phyloP scores from a whole-genome alignment of 2,329 filamentous ascomycete genomes.

The Cladosporium sp. region DNA sequence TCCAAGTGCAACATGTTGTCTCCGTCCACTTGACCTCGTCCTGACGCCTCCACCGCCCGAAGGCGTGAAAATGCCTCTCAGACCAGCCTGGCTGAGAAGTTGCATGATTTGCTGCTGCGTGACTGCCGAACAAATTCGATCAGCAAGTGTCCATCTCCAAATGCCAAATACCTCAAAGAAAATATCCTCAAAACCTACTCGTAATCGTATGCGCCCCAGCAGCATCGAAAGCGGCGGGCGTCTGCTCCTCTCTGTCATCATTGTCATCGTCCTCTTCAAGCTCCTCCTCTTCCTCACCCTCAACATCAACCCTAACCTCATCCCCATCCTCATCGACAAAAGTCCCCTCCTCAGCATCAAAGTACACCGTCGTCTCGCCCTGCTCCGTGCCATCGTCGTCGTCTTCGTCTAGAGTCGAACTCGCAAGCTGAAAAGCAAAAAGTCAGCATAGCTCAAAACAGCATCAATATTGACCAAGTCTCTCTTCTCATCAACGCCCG shows the following conservation, averaged over 20 bases:
- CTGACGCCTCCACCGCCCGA: conserved; percentile 18
- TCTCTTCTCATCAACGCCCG: too few species aligned
- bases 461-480: too few species aligned
- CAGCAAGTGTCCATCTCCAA: not conserved
- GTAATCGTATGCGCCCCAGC: conserved; percentile 1
- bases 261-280: conserved; percentile 23
- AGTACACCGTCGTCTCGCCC: conserved; percentile 35
- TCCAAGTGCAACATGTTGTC: conserved; percentile 22
- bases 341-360: conserved; percentile 36
- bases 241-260: conserved; percentile 23
- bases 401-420: conserved; percentile 34
- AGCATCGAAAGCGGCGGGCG: not conserved
- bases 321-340: conserved; percentile 24
- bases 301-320: conserved; percentile 23
- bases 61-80: conserved; percentile 49
- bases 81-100: conserved; percentile 50
- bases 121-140: conserved; percentile 33
- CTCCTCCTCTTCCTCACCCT: conserved; percentile 28
- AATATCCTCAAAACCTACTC: not conserved
- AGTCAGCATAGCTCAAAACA: too few species aligned
- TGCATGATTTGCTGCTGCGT: conserved; percentile 50
- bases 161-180: not conserved
- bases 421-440: conserved; percentile 28
- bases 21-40: conserved; percentile 23
- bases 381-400: conserved; percentile 40